phyloP scores from a whole-genome alignment of 148 eudicot species.

The Tetragonia tetragonoides region DNA sequence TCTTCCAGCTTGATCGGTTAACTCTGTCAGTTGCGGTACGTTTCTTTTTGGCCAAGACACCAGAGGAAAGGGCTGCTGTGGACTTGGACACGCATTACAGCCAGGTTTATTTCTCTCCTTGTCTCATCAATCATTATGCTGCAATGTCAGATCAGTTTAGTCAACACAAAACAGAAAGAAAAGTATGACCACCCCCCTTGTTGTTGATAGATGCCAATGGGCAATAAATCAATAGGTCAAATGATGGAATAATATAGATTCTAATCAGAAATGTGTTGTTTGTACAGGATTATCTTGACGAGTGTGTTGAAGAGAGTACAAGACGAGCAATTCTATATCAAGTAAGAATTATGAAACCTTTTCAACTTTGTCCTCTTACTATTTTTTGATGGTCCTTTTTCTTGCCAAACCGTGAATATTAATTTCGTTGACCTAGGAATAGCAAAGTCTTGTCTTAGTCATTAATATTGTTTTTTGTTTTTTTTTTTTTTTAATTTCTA shows the following conservation, averaged over 20 bases:
- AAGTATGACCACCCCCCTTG: not conserved
- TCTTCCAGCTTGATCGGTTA: conserved; percentile 43
- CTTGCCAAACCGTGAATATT: too few relatives aligned
- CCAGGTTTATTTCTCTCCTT: conserved; percentile 43
- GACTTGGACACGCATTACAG: conserved; percentile 97
- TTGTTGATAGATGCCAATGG: not conserved
- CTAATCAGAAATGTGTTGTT: conserved; percentile 15
- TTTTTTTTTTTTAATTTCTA: too few relatives aligned
- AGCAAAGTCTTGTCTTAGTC: too few relatives aligned
- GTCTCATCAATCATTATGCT: not conserved
- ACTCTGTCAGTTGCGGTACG: conserved; percentile 76
- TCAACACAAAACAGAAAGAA: not conserved
- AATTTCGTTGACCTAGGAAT: too few relatives aligned
- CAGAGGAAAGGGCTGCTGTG: conserved; percentile 95
- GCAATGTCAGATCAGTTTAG: conserved; percentile 9
- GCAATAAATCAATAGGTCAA: not conserved
- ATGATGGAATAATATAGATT: not conserved
- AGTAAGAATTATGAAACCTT: conserved; percentile 45
- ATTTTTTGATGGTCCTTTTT: too few relatives aligned
- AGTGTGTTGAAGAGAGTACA: conserved; percentile 59
- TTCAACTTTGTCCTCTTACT: not conserved
- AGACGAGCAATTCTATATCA: conserved; percentile 72
- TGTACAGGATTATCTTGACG: conserved; percentile 86
- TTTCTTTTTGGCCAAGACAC: conserved; percentile 84
- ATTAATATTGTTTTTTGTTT: too few relatives aligned